A percentile compares a stretch with the other conserved stretches of the same genome.
phyloP scores from a whole-genome alignment of 345 rosid species.

The Barbarea vulgaris region DNA sequence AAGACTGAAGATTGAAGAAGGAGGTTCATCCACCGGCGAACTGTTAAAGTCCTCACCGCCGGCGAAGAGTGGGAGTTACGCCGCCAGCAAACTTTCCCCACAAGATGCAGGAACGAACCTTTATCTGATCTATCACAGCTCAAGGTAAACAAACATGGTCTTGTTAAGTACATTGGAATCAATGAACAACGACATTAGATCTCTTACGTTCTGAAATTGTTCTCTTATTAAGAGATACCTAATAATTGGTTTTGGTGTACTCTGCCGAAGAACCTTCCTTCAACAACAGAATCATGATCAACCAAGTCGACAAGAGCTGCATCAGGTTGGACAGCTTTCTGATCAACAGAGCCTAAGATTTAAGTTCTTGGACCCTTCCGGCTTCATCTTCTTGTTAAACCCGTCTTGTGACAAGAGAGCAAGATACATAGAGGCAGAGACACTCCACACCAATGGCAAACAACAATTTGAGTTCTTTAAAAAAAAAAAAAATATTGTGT shows the following conservation, averaged over 20 bases:
- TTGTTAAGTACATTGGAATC: not conserved
- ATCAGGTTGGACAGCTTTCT: constrained; percentile 99
- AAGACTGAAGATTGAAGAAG: no score
- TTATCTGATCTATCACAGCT: constrained; percentile 74
- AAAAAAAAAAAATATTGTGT: constrained; percentile 8
- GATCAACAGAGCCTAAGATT: constrained; percentile 61
- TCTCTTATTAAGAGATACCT: not conserved
- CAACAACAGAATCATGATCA: constrained; percentile 57
- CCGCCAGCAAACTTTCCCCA: no score
- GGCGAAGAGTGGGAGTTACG: no score
- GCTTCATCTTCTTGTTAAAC: constrained; percentile 36
- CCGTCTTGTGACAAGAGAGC: constrained; percentile 26
- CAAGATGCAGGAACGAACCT: constrained; percentile 52
- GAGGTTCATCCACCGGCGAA: no score
- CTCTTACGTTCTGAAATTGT: not conserved
- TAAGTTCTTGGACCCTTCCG: constrained; percentile 52
- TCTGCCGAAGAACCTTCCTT: constrained; percentile 84
- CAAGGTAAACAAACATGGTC: constrained; percentile 54
- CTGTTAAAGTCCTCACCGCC: no score
- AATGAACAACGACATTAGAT: not conserved
- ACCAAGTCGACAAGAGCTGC: constrained; percentile 66
- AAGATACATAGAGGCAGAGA: constrained; percentile 8
- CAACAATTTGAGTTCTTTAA: not conserved
- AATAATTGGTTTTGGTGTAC: constrained; percentile 8
- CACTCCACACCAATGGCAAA: constrained; percentile 23